Base-by-base conservation (phyloP, 2,329 filamentous ascomycete species). In the Grosmannia penicillata region DNA sequence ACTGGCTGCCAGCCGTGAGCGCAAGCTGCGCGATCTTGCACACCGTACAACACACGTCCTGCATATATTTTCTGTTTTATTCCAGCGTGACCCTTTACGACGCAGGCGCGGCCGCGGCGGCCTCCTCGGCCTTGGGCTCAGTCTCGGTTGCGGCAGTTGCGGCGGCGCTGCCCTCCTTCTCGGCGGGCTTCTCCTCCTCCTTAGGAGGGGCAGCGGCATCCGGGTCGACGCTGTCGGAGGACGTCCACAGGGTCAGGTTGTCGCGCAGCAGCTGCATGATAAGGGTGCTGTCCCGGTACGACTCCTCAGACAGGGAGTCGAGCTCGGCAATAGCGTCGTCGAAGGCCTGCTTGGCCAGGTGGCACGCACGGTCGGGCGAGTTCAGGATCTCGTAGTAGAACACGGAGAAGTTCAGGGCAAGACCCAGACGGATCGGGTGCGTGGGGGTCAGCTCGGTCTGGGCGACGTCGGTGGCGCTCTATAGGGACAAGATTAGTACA, bases 371-470 rank as follows among this genome's bases (percentile, higher is more conserved):
- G 63, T 96, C 91, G 48, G 89, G 89, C 31, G 89, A 86, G 74
- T 96, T 98, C 56, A 96, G 74, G 61, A 96, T 98, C 78, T 98
- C 84, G 65, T 98, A 98, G 80, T 96, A 96, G 75, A 95, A 96
- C 57, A 95, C 87, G 49, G 87, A 94, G 74, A 93, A 93, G 79
- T 93, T 93, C 51, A 93, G 74, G 54, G 85, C 85, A 49, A 93
- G 77, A 60, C 85, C 85, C 48, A 93, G 81, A 56, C 85, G 84
- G 65, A 93, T 93, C 57, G 85, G 85, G 72, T 93, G 85, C 41
- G 85, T 93, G 47, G 85, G 85, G 46, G 85, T 80, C 51, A 93
- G 78, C 62, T 91, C 84, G 53, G 82, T 89, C 61, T 83, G 76
- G 47, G 85, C 84, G 54, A 93, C 82, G 62, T 93, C 84, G 57